Base-by-base conservation (phyloP, 1,139 yeast species). In the Arxiozyma bovina region DNA sequence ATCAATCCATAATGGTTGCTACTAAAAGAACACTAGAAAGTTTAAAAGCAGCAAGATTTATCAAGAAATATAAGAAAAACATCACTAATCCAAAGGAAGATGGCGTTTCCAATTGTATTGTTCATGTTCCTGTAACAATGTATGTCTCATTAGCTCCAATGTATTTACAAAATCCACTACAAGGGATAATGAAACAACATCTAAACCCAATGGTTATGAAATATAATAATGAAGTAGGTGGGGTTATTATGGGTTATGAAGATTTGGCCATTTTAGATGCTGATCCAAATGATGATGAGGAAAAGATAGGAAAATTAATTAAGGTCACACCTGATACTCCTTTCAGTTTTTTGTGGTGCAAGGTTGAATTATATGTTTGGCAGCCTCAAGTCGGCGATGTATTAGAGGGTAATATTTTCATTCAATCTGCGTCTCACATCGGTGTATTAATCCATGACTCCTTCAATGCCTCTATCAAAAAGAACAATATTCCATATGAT, bases 341-440 rank as follows among this genome's bases (percentile, higher is more conserved):
- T 30, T 91, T 90, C 69, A 80, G 93, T 44, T 93, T 86, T 68
- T 68, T 87, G 58, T 93, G 98, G 98, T 77, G 89, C 51, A 73
- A 81, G 3, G 95, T 86, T n/a, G 94, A 89, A 57, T 76, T 93
- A 49, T 75, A 90, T 56, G 79, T 90, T 53, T 93, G 99, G 98
- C 81, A 80, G 64, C 99, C 99, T 4, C 81, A 81, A 62, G 77
- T 82, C 17, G 96, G 96, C 6, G 98, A 93, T 65, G 73, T 76
- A 1, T 72, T 91, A 40, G 96, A 91, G 68, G 99, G 99, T 7
- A 79, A 82, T 74, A 79, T 87, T 55, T 89, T 89, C 73, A 82
- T 93, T 80, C 97, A 91, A 74, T 85, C 97, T 1, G 96, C 96
- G 18, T 86, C 96, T 9, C 99, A 93, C 68, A 85, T 94, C 65